Evolutionary conservation across 768 basidiomycete genomes (phyloP), one percentile per base, ranked within the genome.

Genomic region (Hortiboletus campestris): DNA sequence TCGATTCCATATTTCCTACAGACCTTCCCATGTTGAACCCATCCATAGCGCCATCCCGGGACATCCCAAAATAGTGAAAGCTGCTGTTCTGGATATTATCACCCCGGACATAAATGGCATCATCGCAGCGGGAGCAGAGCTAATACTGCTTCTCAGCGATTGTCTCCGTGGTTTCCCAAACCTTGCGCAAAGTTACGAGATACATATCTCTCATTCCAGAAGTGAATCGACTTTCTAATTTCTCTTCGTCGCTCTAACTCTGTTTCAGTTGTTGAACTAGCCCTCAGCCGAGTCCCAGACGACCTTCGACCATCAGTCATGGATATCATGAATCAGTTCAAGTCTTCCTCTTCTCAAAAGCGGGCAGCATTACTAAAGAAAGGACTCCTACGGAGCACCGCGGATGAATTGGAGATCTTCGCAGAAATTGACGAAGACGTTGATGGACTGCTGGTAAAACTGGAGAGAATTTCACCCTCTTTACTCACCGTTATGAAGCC

Each of bases 21-120:
- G n/a, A 6, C 29, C 2, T 28, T 14, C 8, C 6, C 12, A 17
- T 50, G 40, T 40, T 64, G 44, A 66, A 13, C 29, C 28, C 4
- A 28, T 40, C 28, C 28, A 2, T 61, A 90, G 88, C 54, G 68
- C 79, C 20, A 80, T 85, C 28, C 78, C 85, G 4, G 90, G 89
- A 3, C 91, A 92, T 67, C 91, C 90, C 0, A 83, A 82, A 58
- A 76, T 79, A 46, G 77, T 79, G 51, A 91, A 90, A 63, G 88
- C 85, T 1, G 91, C 91, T 0, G 79, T 89, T 20, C 85, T 92
- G 58, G 91, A 94, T 67, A 91, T 94, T 49, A 87, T 94, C 57
- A 88, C 88, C 12, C 84, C 84, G 0, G 91, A 93, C 63, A 64
- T 87, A 40, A 77, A 72, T 20, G 87, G 89, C 2, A 81, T 84